Evolutionary conservation across 805 yeast genomes (phyloP).

Genomic region (Cephaloascus fragrans): DNA sequence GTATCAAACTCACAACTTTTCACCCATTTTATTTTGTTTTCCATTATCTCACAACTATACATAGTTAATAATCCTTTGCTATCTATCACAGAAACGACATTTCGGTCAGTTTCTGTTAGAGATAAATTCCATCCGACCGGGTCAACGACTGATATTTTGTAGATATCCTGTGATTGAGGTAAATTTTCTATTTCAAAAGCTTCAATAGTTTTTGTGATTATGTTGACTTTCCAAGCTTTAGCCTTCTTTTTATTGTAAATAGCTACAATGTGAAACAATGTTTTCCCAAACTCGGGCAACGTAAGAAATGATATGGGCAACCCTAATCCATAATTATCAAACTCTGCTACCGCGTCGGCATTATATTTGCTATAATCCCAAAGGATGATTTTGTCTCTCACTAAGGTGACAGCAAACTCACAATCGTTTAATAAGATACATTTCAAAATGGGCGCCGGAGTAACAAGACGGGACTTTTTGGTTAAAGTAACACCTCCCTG

Average conservation of each 20-base stretch:
- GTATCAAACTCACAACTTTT: constrained; percentile 43
- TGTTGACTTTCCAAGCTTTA: constrained; percentile 30
- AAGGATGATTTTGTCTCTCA: constrained; percentile 36
- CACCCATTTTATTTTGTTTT: constrained; percentile 39
- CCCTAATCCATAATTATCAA: neutral
- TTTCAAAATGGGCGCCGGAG: constrained; percentile 34
- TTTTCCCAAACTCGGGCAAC: constrained; percentile 20
- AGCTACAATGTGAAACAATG: constrained; percentile 37
- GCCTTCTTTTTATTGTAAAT: constrained; percentile 29
- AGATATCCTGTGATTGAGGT: constrained; percentile 27
- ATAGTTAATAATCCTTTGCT: constrained; percentile 35
- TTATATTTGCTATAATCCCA: constrained; percentile 47
- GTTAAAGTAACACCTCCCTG: constrained; percentile 1
- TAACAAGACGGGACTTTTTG: constrained; percentile 26
- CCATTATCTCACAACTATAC: constrained; percentile 29
- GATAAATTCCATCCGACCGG: constrained; percentile 48
- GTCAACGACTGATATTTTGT: constrained; percentile 49
- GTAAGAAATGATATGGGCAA: constrained; percentile 17
- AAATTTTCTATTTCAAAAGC: constrained; percentile 23
- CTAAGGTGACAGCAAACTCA: constrained; percentile 30
- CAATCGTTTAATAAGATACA: constrained; percentile 44
- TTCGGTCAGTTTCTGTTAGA: constrained; percentile 21
- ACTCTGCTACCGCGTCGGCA: constrained; percentile 1
- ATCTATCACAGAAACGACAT: constrained; percentile 53
- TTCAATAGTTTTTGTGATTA: constrained; percentile 9